A percentile compares a stretch with the other conserved stretches of the same genome.
phyloP scores from a whole-genome alignment of 2,329 filamentous ascomycete species.

The Pseudogymnoascus sp. region DNA sequence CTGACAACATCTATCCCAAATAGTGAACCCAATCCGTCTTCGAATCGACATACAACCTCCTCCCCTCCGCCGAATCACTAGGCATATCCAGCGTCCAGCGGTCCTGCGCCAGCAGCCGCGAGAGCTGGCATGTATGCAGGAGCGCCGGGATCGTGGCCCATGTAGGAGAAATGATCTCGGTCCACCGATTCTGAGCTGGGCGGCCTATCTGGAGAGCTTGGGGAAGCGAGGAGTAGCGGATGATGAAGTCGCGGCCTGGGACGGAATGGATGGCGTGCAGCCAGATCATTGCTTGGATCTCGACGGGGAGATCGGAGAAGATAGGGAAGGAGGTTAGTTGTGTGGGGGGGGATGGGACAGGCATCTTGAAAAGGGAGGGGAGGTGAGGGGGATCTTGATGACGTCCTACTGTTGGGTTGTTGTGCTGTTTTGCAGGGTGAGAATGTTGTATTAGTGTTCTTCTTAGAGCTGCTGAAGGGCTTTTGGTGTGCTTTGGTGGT shows the following conservation, averaged over 20 bases:
- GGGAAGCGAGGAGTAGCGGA: not conserved
- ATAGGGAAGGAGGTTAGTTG: not conserved
- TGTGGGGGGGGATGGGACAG: not conserved
- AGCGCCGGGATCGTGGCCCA: not conserved
- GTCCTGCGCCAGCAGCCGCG: not conserved
- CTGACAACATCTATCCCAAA: too few species aligned
- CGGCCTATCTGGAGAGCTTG: not conserved
- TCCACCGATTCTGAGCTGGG: too few species aligned
- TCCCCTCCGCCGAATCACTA: too few species aligned
- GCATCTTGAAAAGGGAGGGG: not conserved
- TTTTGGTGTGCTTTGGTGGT: not conserved
- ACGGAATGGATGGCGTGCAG: not conserved
- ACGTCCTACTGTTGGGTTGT: not conserved
- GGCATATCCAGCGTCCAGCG: not conserved
- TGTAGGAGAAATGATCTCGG: not conserved
- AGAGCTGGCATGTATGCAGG: not conserved
- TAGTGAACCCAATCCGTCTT: not conserved
- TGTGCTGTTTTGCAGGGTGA: not conserved
- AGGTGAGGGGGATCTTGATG: not conserved
- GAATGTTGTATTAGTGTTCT: not conserved
- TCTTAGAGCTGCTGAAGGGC: not conserved
- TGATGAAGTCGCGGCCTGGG: not conserved
- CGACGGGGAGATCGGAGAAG: not conserved
- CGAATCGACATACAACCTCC: not conserved
- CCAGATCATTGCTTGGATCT: not conserved